Conservation (phyloP, 345 rosid genomes). For the Salix exigua region DNA sequence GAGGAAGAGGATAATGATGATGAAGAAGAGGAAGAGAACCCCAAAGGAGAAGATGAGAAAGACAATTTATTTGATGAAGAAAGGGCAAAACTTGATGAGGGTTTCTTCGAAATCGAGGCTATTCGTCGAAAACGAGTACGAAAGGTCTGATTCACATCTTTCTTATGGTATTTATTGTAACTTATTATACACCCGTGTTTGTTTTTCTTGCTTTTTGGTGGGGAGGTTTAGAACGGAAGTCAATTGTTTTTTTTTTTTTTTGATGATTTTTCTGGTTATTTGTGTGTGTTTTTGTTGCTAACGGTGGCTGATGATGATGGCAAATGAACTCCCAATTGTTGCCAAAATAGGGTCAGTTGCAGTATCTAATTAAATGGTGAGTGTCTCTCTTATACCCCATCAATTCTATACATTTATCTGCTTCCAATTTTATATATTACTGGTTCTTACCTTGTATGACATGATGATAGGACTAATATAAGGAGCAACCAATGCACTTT, state of each 20-base stretch:
- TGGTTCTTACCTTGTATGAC: not conserved
- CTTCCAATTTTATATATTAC: not conserved
- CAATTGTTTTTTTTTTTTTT: not conserved
- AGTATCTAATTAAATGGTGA: constrained; percentile 97
- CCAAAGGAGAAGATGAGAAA: constrained; percentile 27
- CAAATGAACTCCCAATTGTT: constrained; percentile 11
- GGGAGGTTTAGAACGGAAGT: not conserved
- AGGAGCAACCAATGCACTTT: not conserved
- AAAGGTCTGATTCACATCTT: constrained; percentile 49
- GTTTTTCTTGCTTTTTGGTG: not conserved
- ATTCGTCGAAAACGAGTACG: constrained; percentile 86
- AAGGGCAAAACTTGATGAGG: constrained; percentile 84
- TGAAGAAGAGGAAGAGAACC: constrained; percentile 35
- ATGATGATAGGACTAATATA: not conserved
- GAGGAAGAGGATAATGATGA: not conserved
- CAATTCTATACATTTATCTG: not conserved
- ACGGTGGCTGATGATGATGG: constrained; percentile 7
- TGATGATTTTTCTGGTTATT: not conserved
- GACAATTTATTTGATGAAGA: constrained; percentile 32
- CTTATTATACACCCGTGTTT: not conserved
- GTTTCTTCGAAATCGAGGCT: constrained; percentile 91
- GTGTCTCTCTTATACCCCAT: constrained; percentile 18
- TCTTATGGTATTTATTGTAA: not conserved
- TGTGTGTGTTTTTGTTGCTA: constrained; percentile 6
- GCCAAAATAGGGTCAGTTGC: constrained; percentile 68